phyloP scores from a whole-genome alignment of 306 rosid species.

The Rosa chinensis region DNA sequence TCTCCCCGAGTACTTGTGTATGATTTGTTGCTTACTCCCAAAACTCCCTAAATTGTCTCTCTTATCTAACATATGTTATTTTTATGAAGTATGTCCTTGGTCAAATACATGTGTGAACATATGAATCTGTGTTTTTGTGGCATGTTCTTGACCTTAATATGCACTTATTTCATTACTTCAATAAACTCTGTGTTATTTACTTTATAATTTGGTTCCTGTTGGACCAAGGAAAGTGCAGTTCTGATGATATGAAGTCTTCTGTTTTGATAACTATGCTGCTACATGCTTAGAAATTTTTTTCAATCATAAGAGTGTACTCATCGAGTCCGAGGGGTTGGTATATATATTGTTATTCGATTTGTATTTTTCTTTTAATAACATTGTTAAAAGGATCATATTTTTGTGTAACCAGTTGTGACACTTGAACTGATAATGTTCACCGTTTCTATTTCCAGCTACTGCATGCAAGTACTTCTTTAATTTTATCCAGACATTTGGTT shows the following conservation, averaged over 20 bases:
- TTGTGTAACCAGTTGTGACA: neutral
- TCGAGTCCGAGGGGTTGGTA: neutral
- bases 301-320: neutral
- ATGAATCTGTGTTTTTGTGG: neutral
- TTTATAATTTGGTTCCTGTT: neutral
- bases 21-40: slow-evolving; percentile 9
- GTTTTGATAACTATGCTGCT: neutral
- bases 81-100: neutral
- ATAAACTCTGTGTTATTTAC: neutral
- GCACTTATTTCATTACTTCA: neutral
- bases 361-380: neutral
- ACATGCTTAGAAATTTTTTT: neutral
- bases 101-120: too few species aligned
- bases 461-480: neutral
- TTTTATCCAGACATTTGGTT: slow-evolving; percentile 5
- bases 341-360: too few species aligned
- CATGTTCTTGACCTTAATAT: neutral
- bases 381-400: neutral
- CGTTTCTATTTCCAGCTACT: neutral
- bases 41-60: neutral
- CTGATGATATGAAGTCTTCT: neutral
- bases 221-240: neutral
- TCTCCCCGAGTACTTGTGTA: slow-evolving; percentile 24
- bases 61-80: neutral
- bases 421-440: neutral